Percentiles rank a stretch among this genome's conserved stretches.
These are phyloP conservation scores for Spongispora temasekensis DNA, from an alignment of 1,284 basidiomycete species.

Conservation along the genomic window DNA sequence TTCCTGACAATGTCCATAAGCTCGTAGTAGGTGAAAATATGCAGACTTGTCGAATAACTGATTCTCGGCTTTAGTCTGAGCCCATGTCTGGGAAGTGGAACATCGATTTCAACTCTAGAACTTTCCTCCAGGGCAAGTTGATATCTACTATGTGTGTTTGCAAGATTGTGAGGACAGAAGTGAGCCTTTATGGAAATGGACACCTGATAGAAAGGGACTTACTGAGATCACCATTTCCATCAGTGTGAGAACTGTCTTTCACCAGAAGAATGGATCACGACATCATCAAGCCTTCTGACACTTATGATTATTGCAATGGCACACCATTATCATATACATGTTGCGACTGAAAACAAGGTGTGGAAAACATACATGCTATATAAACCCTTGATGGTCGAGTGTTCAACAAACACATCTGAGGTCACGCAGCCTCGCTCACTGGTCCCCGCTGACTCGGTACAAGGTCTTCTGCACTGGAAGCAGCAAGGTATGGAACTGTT, in stretches of 20 bases:
- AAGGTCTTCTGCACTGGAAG: too few relatives aligned
- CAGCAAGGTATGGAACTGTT: too few relatives aligned
- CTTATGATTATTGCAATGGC: conserved; percentile 8
- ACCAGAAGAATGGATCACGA: conserved; percentile 21
- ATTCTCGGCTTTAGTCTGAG: conserved; percentile 16
- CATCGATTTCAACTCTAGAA: conserved; percentile 10
- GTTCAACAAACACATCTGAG: conserved; percentile 35
- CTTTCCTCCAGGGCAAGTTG: conserved; percentile 17
- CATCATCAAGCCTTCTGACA: conserved; percentile 30
- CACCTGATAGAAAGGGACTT: conserved; percentile 10
- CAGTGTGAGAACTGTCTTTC: conserved; percentile 16
- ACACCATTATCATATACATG: neutral
- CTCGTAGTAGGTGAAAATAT: conserved; percentile 39
- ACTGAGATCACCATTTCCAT: conserved; percentile 21
- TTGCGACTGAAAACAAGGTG: neutral
- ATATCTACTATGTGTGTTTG: neutral
- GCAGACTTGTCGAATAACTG: conserved; percentile 36
- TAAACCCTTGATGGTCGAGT: conserved; percentile 33
- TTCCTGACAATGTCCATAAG: conserved; percentile 53
- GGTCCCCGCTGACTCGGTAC: too few relatives aligned
- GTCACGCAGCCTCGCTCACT: conserved; percentile 36
- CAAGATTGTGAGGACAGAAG: neutral
- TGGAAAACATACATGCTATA: conserved; percentile 39
- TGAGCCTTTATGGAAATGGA: neutral
- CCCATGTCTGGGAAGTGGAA: conserved; percentile 21